These are phyloP conservation scores for Cryptococcus maquisensis DNA, from an alignment of 1,284 basidiomycete genomes.

Conservation along the genomic window DNA sequence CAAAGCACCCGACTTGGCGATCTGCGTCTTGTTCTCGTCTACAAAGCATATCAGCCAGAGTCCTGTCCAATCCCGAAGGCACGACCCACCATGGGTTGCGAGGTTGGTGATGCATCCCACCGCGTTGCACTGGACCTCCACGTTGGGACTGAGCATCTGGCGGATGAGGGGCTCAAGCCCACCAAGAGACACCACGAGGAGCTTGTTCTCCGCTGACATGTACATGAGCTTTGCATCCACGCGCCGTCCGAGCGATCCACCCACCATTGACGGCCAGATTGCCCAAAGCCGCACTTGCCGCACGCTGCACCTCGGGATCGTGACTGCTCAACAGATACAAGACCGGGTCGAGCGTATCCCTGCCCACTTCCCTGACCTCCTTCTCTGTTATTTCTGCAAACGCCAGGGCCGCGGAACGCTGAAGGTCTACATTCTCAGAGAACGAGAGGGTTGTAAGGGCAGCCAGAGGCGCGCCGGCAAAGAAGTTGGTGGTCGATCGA, in stretches of 20 bases:
- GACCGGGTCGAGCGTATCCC: constrained; percentile 97
- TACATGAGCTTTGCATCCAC: not conserved
- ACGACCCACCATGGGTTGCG: constrained; percentile 78
- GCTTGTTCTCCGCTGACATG: constrained; percentile 92
- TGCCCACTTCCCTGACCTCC: constrained; percentile 92
- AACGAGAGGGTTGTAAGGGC: constrained; percentile 97
- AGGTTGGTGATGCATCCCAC: constrained; percentile 99
- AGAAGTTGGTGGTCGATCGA: constrained; percentile 94
- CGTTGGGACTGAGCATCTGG: constrained; percentile 98
- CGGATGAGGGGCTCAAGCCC: constrained; percentile 97
- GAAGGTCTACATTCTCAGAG: constrained; percentile 98
- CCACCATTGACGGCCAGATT: constrained; percentile 97
- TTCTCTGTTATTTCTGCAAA: constrained; percentile 99
- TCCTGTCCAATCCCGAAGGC: not conserved
- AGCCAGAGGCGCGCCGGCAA: constrained; percentile 82
- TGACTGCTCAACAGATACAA: constrained; percentile 96
- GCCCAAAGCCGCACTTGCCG: constrained; percentile 95
- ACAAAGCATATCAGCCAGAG: constrained; percentile 6
- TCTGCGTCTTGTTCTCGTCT: constrained; percentile 99
- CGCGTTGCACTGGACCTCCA: constrained; percentile 99
- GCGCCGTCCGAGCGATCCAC: constrained; percentile 39
- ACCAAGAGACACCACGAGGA: constrained; percentile 96
- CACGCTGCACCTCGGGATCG: constrained; percentile 97
- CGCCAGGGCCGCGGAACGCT: constrained; percentile 94
- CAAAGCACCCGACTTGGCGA: constrained; percentile 96